Base-by-base conservation (phyloP, 805 yeast species). In the Pichia cephalocereana region DNA sequence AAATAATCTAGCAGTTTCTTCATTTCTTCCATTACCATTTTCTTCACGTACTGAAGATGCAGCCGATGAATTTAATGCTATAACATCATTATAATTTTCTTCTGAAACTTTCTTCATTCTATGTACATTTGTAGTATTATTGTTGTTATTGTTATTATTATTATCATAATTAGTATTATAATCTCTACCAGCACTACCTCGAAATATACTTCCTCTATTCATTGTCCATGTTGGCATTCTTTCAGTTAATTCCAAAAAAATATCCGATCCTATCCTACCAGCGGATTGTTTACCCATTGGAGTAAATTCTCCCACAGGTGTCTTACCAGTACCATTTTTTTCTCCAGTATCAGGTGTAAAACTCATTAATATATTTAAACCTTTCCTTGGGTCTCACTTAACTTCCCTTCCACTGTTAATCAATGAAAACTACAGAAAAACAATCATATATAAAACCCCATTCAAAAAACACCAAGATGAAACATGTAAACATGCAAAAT, bases 41-140 rank as follows among this genome's bases (percentile, higher is more conserved):
- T 58, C 61, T 36, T 53, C 48, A 51, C 52, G 50, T n/a, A 46
- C 40, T 3, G 50, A 58, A 4, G 62, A 54, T 28, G 56, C 46
- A 41, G 46, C 51, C 15, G 49, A 50, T 10, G 62, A 54, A 42
- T 47, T 23, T n/a, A 46, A 32, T 12, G 41, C 11, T 11, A 41
- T 17, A 39, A 19, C 27, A 36, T 45, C 40, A 17, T 19, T 12
- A 12, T 38, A 5, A 15, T 43, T 23, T 9, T 38, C 19, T 9
- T 27, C 17, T 15, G 9, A 38, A 26, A 30, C 10, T 7, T 30
- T 30, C 7, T 30, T 12, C 10, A 10, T 10, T 30, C 32, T 10
- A 30, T 30, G 32, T 30, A 30, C 5, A 10, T 10, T 30, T 12
- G 2, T 10, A 10, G 32, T 34, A 15, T 34, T 34, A 34, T 34